A percentile compares a stretch with the other conserved stretches of the same genome.
Evolutionary conservation across 352 stramenopile genomes (phyloP).

Genomic region (Phytophthora melonis): DNA sequence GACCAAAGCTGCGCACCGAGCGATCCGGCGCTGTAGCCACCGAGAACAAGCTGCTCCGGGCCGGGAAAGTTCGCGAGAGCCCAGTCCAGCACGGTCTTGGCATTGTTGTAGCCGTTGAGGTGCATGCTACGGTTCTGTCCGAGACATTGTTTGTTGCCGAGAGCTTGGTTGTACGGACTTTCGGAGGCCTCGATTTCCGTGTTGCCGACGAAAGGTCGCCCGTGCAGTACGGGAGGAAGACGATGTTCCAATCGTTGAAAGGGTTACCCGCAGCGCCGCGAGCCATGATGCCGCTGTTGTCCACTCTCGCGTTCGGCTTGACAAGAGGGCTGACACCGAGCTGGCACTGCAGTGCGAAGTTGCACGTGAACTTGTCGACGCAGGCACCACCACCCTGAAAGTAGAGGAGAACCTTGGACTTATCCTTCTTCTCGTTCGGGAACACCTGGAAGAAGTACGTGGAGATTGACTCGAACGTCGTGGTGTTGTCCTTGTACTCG

Average conservation of each 20-base stretch:
- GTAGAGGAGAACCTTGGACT: constrained; percentile 65
- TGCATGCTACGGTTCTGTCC: constrained; percentile 47
- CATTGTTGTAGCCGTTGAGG: constrained; percentile 68
- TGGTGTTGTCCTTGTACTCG: constrained; percentile 37
- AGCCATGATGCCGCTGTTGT: constrained; percentile 59
- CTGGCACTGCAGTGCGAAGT: constrained; percentile 62
- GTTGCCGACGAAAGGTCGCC: constrained; percentile 64
- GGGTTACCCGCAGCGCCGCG: constrained; percentile 48
- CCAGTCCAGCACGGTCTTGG: constrained; percentile 63
- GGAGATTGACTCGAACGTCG: constrained; percentile 41
- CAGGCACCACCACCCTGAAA: constrained; percentile 68
- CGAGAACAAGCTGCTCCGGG: constrained; percentile 56
- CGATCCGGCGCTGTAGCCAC: constrained; percentile 59
- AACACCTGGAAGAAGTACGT: constrained; percentile 70
- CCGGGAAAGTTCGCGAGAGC: constrained; percentile 60
- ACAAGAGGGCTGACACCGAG: constrained; percentile 44
- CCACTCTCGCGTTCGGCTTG: constrained; percentile 39
- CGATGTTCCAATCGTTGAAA: constrained; percentile 77
- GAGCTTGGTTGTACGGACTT: constrained; percentile 38
- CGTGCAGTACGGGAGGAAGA: constrained; percentile 76
- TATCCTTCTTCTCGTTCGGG: constrained; percentile 47
- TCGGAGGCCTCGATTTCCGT: constrained; percentile 21
- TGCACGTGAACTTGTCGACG: constrained; percentile 61
- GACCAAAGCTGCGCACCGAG: constrained; percentile 54
- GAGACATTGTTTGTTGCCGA: constrained; percentile 47